Percentiles rank a stretch among this genome's conserved stretches.
These are phyloP conservation scores for Neurospora sp. DNA, from an alignment of 2,329 filamentous ascomycete genomes.

Conservation along the genomic window DNA sequence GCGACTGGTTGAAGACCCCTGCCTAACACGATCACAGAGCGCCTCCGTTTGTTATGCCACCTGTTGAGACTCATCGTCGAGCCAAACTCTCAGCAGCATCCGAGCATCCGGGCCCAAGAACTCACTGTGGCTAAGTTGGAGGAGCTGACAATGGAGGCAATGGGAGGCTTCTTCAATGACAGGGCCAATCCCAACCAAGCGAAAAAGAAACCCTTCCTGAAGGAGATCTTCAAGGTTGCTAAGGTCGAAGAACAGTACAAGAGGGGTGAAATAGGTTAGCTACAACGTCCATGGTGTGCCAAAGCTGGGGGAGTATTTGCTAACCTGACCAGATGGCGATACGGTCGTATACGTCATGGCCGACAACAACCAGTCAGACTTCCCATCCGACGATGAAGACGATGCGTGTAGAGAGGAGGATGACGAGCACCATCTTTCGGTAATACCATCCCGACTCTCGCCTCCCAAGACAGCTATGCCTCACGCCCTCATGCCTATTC, in stretches of 20 bases:
- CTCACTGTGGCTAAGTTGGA: conserved; percentile 47
- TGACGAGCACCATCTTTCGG: conserved; percentile 31
- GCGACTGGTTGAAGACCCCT: neutral
- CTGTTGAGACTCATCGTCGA: conserved; percentile 48
- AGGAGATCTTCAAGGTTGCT: conserved; percentile 53
- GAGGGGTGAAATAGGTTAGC: conserved; percentile 47
- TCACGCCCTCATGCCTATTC: conserved; percentile 26
- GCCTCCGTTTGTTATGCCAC: conserved; percentile 47
- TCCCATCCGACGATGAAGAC: conserved; percentile 38
- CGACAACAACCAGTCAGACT: conserved; percentile 41
- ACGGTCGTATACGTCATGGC: conserved; percentile 40
- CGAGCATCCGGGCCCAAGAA: conserved; percentile 40
- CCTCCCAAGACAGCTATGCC: conserved; percentile 25
- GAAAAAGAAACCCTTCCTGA: conserved; percentile 44
- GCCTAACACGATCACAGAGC: conserved; percentile 32
- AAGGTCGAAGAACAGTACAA: conserved; percentile 44
- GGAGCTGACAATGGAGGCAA: conserved; percentile 45
- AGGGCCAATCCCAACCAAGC: conserved; percentile 42
- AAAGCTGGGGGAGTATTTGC: conserved; percentile 7
- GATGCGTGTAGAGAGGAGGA: conserved; percentile 28
- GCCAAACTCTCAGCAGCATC: conserved; percentile 38
- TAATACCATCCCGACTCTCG: conserved; percentile 23
- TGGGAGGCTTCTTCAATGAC: conserved; percentile 49
- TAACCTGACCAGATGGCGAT: conserved; percentile 29
- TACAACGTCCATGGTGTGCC: neutral